Percentiles rank a stretch among this genome's conserved stretches.
Evolutionary conservation across 2,329 filamentous ascomycete species (phyloP).

Genomic region (Arthrobotrys conoides): DNA sequence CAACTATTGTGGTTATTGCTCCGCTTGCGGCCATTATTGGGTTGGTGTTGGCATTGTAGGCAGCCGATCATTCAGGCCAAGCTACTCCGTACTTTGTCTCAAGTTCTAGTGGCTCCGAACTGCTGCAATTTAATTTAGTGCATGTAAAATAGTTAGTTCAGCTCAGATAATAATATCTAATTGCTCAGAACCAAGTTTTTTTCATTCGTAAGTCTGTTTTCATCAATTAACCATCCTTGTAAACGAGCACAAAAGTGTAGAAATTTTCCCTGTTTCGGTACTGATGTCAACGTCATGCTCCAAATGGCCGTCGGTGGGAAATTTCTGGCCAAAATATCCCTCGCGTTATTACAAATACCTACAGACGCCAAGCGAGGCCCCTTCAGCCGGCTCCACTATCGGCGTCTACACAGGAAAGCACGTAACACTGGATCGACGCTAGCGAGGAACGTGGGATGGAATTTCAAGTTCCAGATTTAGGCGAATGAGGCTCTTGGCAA

Average conservation of each 20-base stretch:
- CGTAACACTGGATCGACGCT: constrained; percentile 18
- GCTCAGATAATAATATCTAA: constrained; percentile 11
- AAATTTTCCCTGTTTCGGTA: constrained; percentile 3
- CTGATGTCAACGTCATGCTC: background rate
- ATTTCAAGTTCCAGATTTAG: constrained; percentile 8
- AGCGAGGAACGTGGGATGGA: constrained; percentile 24
- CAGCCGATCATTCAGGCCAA: constrained; percentile 9
- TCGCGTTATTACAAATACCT: constrained; percentile 10
- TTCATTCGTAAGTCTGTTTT: background rate
- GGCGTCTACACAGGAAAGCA: constrained; percentile 16
- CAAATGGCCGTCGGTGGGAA: background rate
- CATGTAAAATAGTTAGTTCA: constrained; percentile 17
- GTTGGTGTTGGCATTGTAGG: constrained; percentile 34
- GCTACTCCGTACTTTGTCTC: constrained; percentile 10
- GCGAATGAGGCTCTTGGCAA: constrained; percentile 18
- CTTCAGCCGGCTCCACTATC: constrained; percentile 18
- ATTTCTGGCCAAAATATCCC: background rate
- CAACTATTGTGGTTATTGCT: constrained; percentile 19
- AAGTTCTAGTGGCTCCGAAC: background rate
- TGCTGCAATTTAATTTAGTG: constrained; percentile 23
- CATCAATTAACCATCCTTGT: background rate
- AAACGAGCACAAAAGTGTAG: constrained; percentile 2
- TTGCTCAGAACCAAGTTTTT: constrained; percentile 1
- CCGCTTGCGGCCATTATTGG: constrained; percentile 32
- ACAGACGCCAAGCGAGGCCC: constrained; percentile 14